These are phyloP conservation scores for Arachis monticola DNA, from an alignment of 331 rosid species.

Conservation along the genomic window DNA sequence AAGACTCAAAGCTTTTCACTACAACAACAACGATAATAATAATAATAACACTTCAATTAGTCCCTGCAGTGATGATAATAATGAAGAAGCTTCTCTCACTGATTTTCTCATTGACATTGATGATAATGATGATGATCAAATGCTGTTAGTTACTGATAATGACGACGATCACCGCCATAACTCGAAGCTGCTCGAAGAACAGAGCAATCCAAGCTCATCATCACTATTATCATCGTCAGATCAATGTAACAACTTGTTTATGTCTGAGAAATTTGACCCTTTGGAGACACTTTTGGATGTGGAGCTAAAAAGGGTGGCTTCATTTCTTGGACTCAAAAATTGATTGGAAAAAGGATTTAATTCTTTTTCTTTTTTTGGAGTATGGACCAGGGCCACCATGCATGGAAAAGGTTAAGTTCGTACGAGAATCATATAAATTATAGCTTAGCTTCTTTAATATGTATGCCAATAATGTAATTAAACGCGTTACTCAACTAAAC, in stretches of 20 bases:
- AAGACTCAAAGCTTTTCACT: constrained; percentile 33
- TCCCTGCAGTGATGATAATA: constrained; percentile 2
- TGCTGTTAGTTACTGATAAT: constrained; percentile 10
- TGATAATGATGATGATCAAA: constrained; percentile 1
- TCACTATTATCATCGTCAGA: constrained; percentile 26
- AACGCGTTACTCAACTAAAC: no score
- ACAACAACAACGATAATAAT: not conserved
- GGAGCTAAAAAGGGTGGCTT: constrained; percentile 47
- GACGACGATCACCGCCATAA: constrained; percentile 16
- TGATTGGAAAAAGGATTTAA: constrained; percentile 30
- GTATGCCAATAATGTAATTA: no score
- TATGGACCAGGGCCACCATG: no score
- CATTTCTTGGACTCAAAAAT: constrained; percentile 51
- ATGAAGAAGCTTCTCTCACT: constrained; percentile 36
- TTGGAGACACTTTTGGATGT: constrained; percentile 42
- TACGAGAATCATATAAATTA: no score
- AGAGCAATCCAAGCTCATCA: constrained; percentile 35
- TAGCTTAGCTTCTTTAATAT: no score
- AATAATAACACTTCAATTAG: no score
- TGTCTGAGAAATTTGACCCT: constrained; percentile 39
- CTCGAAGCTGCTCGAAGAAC: constrained; percentile 32
- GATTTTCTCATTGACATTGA: constrained; percentile 44
- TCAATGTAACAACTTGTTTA: constrained; percentile 8
- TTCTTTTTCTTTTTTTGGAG: no score
- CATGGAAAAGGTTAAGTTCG: no score